Base-by-base conservation (phyloP, 2,329 filamentous ascomycete genomes). In the Colletotrichum australisinense region DNA sequence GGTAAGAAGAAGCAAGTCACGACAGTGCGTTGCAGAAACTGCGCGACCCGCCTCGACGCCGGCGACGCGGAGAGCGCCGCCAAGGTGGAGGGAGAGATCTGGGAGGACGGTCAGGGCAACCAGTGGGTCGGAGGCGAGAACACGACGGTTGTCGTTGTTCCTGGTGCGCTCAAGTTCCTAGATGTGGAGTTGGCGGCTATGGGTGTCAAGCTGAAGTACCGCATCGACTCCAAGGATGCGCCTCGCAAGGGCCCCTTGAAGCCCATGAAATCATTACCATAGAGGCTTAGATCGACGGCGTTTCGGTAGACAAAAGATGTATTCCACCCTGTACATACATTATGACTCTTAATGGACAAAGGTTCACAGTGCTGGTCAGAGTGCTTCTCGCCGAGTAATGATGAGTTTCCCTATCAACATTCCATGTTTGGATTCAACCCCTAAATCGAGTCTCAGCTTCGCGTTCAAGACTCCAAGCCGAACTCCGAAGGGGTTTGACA, bases 131-230 rank as follows among this genome's bases (percentile, higher is more conserved):
- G 97, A 9, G 97, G 97, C 62, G 94, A 96, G 76, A 91, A 98
- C 80, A 97, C 97, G 4, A 97, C 95, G 4, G 88, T 97, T 76
- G 95, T 99, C 46, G 95, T 95, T 67, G 94, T 99, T 19, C 97
- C 97, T 0, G 96, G 95, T 75, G 97, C 97, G 67, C 85, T 99
- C 82, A 95, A 94, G 84, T 98, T 93, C 86, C 85, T 99, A 76
- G 97, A 99, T 84, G 95, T 98, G 24, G 97, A 99, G 84, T 86
- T 99, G 78, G 94, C 95, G 46, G 95, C 95, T 69, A 99, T 99
- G 97, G 97, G 97, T 66, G 93, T 99, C 67, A 93, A 95, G 85
- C 90, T 99, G 85, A 98, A 95, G 87, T 98, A 98, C 78, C 85
- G 85, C 69, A 83, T 91, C 55, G 87, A 88, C 76, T 85, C 84